Percentiles rank a stretch among this genome's conserved stretches.
Conservation (phyloP, 73 alveolate genomes). For the Effrenium voratum region DNA sequence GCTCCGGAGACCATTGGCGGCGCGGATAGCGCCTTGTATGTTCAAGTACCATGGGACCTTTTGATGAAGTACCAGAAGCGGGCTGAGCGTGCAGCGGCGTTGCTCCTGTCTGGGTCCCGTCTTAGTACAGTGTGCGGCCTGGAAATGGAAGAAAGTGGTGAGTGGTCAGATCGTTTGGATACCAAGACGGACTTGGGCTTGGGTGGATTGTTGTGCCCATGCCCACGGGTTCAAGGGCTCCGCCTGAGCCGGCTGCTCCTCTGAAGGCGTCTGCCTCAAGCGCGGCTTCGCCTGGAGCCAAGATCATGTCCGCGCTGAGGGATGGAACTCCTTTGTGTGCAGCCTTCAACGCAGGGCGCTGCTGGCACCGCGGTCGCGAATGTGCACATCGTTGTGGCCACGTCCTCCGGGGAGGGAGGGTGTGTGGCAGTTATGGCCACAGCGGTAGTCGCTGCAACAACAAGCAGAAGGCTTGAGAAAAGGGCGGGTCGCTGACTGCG, state of each 20-base stretch:
- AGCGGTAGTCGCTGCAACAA: background rate
- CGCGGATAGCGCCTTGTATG: background rate
- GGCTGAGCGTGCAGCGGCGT: background rate
- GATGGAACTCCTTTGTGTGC: background rate
- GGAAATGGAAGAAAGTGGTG: background rate
- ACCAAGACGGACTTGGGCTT: background rate
- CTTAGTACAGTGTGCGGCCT: background rate
- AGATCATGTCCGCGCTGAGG: background rate
- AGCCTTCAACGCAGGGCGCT: background rate
- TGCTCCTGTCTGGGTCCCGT: background rate
- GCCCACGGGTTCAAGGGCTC: background rate
- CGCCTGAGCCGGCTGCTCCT: background rate
- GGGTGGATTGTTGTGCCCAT: background rate
- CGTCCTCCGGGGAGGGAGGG: background rate
- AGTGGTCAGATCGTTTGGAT: background rate
- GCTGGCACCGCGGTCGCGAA: background rate
- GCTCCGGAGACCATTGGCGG: background rate
- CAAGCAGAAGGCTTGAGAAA: background rate
- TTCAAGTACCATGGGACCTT: background rate
- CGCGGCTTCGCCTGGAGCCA: background rate
- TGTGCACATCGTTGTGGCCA: background rate
- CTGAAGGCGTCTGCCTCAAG: background rate
- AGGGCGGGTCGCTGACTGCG: constrained; percentile 46
- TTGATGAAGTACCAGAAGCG: background rate
- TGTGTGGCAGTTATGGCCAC: constrained; percentile 6